Base-by-base conservation (phyloP, 352 stramenopile genomes). In the Phytophthora kernoviae region DNA sequence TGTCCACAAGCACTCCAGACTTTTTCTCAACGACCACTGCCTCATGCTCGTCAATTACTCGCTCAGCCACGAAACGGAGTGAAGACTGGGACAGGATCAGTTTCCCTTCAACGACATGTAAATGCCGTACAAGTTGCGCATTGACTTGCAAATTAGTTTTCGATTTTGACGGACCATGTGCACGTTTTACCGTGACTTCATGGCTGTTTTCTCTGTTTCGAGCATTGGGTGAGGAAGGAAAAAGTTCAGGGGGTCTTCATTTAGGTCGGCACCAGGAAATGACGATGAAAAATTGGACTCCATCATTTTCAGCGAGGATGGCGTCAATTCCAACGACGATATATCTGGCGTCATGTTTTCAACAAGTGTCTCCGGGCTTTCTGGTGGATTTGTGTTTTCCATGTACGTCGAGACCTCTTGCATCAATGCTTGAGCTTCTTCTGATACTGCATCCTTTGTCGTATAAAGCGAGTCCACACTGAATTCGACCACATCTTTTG, bases 31-130 rank as follows among this genome's bases (percentile, higher is more conserved):
- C 71, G 4, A 92, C 46, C 8, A 88, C 58, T 9, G 47, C 71
- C 22, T 88, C 84, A 18, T 93, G 75, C 65, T 96, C 87, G 39
- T 94, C 84, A 41, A 93, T 77, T 17, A 94, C 73, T 27, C 76
- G 66, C 30, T 84, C 79, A 5, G 84, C 73, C 12, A 88, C 45
- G 61, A 94, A 94, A 26, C 79, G 68, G 26, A 96, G 54, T 17
- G 73, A 58, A 2, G 70, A 65, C 41, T 81, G 77, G 1, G 77
- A 79, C 0, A 96, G 40, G 6, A 86, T 62, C 0, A 94, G 51
- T 26, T 77, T 77, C 7, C 87, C 87, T 18, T 84, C 73, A 14
- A 94, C 72, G 18, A 94, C 68, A 58, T 93, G 70, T 67, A 93
- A 83, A 65, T 94, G 79, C 0, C 84, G 83, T 17, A 96, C 70